Percentiles rank a stretch among this genome's conserved stretches.
Conservation (phyloP, 75 land plant species). For the Picea glauca region DNA sequence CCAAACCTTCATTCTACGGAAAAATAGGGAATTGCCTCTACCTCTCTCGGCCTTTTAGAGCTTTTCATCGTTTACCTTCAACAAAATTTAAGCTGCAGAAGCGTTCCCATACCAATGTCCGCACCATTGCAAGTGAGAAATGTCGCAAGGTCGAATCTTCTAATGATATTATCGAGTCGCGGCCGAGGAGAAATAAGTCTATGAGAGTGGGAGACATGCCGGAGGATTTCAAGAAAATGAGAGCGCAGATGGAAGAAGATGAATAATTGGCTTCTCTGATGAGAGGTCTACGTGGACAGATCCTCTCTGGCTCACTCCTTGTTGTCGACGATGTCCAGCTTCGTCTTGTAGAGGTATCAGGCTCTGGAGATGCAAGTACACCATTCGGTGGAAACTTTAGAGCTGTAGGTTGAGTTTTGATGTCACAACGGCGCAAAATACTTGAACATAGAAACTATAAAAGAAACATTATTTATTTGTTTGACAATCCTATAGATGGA, state of each 20-base stretch:
- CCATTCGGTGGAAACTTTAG: background rate
- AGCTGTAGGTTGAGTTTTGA: background rate
- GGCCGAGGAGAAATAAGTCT: no score
- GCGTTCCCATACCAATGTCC: no score
- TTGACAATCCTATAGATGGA: background rate
- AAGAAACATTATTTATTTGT: background rate
- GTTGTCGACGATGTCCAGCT: slow-evolving; percentile 74
- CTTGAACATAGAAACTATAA: no score
- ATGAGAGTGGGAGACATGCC: slow-evolving; percentile 86
- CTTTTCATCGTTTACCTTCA: no score
- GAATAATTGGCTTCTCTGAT: slow-evolving; percentile 87
- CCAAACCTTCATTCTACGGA: no score
- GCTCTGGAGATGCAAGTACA: background rate
- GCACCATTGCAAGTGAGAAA: no score
- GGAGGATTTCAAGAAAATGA: slow-evolving; percentile 80
- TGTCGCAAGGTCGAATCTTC: no score
- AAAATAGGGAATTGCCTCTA: no score
- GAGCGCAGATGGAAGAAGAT: slow-evolving; percentile 96
- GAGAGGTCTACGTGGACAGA: slow-evolving; percentile 96
- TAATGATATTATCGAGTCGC: no score
- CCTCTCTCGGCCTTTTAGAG: no score
- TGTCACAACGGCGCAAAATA: background rate
- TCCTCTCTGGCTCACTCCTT: slow-evolving; percentile 79
- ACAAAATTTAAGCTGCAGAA: no score
- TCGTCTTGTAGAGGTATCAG: slow-evolving; percentile 85